These are phyloP conservation scores for Rosa rugosa DNA, from an alignment of 306 rosid species.

Conservation along the genomic window DNA sequence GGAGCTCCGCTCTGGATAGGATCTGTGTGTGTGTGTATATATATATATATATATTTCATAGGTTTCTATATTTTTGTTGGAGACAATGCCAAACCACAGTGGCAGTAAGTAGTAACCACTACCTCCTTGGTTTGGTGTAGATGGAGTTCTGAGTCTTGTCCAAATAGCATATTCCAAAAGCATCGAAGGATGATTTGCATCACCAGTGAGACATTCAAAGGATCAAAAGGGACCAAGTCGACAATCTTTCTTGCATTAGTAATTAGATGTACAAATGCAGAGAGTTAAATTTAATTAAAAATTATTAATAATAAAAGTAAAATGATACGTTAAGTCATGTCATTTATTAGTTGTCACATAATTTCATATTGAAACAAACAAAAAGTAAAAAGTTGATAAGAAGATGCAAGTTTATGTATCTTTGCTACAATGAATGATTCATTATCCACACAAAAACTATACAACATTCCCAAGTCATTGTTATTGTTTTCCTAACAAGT, in stretches of 20 bases:
- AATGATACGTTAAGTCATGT: not conserved
- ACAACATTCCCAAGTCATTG: not conserved
- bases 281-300: not conserved
- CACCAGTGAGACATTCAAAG: not conserved
- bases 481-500: not conserved
- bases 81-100: not conserved
- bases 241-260: not conserved
- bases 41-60: not conserved
- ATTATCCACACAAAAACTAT: not conserved
- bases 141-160: conserved; percentile 7
- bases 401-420: not conserved
- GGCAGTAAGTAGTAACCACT: not conserved
- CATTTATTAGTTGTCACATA: not conserved
- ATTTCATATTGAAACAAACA: not conserved
- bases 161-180: conserved; percentile 28
- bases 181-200: conserved; percentile 19
- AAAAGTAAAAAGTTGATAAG: too few species aligned
- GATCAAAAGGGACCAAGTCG: not conserved
- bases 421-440: not conserved
- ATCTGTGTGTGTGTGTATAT: too few species aligned
- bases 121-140: not conserved
- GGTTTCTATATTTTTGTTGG: not conserved
- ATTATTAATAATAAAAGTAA: not conserved
- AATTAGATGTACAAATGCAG: not conserved
- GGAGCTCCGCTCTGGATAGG: too few species aligned